phyloP scores from a whole-genome alignment of 139 green algal species.

The Marvania coccoides region DNA sequence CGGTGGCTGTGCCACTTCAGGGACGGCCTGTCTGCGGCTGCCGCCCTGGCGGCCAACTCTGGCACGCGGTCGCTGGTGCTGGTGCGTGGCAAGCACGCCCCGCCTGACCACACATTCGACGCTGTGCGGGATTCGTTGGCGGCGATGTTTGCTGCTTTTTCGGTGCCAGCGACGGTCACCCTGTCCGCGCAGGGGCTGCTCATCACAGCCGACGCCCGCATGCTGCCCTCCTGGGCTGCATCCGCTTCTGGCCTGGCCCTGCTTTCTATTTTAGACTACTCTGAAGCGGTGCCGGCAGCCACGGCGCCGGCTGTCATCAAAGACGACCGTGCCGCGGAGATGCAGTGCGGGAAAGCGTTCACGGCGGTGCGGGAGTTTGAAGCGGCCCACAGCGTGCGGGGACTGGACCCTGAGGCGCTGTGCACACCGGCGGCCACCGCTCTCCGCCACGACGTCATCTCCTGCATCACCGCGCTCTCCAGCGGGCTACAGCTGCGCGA shows the following conservation, averaged over 20 bases:
- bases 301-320: constrained; percentile 16
- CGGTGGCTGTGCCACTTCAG: constrained; percentile 18
- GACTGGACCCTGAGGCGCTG: constrained; percentile 34
- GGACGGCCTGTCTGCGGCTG: neutral
- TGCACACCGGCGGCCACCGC: constrained; percentile 5
- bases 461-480: constrained; percentile 11
- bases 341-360: constrained; percentile 42
- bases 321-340: constrained; percentile 11
- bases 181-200: neutral
- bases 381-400: neutral
- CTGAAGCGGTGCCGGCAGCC: neutral
- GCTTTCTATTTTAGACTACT: constrained; percentile 3
- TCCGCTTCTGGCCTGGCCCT: neutral
- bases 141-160: constrained; percentile 4
- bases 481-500: constrained; percentile 13
- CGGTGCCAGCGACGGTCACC: constrained; percentile 1
- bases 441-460: constrained; percentile 2
- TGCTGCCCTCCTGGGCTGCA: constrained; percentile 14
- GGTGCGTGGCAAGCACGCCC: constrained; percentile 14
- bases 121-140: neutral
- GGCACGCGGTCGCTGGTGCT: constrained; percentile 3
- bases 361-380: constrained; percentile 58
- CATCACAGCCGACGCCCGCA: constrained; percentile 4
- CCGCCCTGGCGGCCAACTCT: neutral
- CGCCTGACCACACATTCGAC: constrained; percentile 3